Conservation (phyloP, 345 rosid species). For the Populus deltoides region DNA sequence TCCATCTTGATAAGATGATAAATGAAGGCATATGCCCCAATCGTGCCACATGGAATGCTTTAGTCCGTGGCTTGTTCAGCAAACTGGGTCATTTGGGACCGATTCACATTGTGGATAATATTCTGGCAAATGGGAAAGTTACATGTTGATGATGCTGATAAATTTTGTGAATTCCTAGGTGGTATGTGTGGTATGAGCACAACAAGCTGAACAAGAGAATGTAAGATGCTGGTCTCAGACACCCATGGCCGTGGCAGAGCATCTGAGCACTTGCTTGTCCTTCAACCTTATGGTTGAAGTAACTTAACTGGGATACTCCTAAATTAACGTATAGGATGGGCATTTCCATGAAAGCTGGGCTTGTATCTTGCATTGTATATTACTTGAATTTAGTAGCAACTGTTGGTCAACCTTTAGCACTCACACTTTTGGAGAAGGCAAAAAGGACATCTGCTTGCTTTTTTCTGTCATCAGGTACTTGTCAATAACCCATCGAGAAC, state of each 20-base stretch:
- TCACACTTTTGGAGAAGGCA: neutral
- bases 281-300: neutral
- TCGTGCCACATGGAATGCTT: slow-evolving; percentile 65
- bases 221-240: neutral
- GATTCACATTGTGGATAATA: slow-evolving; percentile 41
- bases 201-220: neutral
- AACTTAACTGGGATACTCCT: neutral
- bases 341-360: neutral
- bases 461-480: neutral
- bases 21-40: slow-evolving; percentile 50
- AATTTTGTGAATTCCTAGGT: neutral
- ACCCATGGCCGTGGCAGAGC: neutral
- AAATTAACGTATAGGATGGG: neutral
- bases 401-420: neutral
- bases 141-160: neutral
- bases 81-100: slow-evolving; percentile 44
- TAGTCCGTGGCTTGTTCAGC: slow-evolving; percentile 49
- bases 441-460: neutral
- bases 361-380: neutral
- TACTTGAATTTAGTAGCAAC: neutral
- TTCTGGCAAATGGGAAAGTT: slow-evolving; percentile 33
- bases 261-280: neutral
- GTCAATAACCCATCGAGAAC: neutral
- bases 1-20: slow-evolving; percentile 51
- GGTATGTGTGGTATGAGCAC: neutral